Base-by-base conservation (phyloP, 1,139 yeast species). In the Pichia sp. region DNA sequence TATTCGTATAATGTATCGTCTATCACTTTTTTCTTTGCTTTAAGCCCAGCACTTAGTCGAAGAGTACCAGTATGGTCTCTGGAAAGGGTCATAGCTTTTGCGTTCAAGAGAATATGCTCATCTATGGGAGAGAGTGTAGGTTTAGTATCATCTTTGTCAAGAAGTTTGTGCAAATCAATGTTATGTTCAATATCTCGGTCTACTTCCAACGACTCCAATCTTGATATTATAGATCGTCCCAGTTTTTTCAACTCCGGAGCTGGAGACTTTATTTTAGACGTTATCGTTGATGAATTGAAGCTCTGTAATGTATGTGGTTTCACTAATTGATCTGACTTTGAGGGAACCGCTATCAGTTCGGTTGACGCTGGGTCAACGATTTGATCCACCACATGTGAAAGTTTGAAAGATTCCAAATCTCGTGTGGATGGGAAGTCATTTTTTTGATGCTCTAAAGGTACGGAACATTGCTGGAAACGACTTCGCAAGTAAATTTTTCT, bases 381-480 rank as follows among this genome's bases (percentile, higher is more conserved):
- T 23, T 23, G 26, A 23, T 23, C 26, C 26, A 23, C 26, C 26
- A 23, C 26, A 23, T 23, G 26, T 23, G 26, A 23, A 23, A 23
- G 26, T 23, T 23, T 23, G 6, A n/a, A 19, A 29, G 13, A 15
- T 47, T 32, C 43, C 11, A 15, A 13, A 13, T 19, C 15, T 29
- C 16, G 16, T 7, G 23, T 36, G 26, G 26, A 19, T 45, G 11
- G 15, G 16, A 23, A 16, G n/a, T 46, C 23, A 46, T 44, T 26
- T 8, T 44, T 44, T 29, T 4, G 31, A 26, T 26, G 23, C 15
- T 44, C 19, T 8, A 19, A 13, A 10, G 47, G 23, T 13, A 15
- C 8, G 13, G 49, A 15, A n/a, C 34, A 30, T 15, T 47, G 40
- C 38, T 52, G 52, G 47, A 53, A 53, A 6, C 55, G 52, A 46